Conservation (phyloP, 768 basidiomycete genomes). For the Rhizopogon roseolus region DNA sequence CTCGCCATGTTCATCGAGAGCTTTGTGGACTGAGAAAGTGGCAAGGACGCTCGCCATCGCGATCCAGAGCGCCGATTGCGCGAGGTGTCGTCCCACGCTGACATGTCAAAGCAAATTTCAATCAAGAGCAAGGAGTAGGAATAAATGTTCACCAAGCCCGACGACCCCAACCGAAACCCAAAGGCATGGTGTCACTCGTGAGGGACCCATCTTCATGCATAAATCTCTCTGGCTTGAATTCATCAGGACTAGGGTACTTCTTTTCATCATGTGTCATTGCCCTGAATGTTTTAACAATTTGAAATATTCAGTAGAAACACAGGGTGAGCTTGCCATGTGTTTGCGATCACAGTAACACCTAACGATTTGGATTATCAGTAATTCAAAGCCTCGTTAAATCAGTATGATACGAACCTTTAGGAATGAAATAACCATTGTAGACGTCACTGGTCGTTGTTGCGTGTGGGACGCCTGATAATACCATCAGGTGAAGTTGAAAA, state of each 20-base stretch:
- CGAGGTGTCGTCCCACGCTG: not conserved
- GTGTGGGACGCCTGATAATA: constrained; percentile 14
- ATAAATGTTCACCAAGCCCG: not conserved
- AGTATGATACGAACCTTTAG: constrained; percentile 27
- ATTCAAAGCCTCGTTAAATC: too few species aligned
- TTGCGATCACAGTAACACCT: not conserved
- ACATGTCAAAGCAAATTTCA: too few species aligned
- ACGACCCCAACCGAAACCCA: not conserved
- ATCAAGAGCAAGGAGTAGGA: too few species aligned
- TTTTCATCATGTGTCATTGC: constrained; percentile 9
- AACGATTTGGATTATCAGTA: not conserved
- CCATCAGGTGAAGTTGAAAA: not conserved
- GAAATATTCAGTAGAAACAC: not conserved
- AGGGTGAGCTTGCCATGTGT: not conserved
- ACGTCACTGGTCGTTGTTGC: constrained; percentile 28
- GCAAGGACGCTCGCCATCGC: constrained; percentile 10
- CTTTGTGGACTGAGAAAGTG: constrained; percentile 11
- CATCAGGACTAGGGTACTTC: constrained; percentile 13
- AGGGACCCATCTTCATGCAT: constrained; percentile 9
- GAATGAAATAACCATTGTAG: constrained; percentile 42
- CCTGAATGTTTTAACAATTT: constrained; percentile 2
- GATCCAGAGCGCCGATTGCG: not conserved
- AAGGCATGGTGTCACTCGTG: not conserved
- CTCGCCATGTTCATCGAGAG: constrained; percentile 6
- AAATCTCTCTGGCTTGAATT: constrained; percentile 29